Base-by-base conservation (phyloP, 148 eudicot species). In the Fagopyrum tataricum region DNA sequence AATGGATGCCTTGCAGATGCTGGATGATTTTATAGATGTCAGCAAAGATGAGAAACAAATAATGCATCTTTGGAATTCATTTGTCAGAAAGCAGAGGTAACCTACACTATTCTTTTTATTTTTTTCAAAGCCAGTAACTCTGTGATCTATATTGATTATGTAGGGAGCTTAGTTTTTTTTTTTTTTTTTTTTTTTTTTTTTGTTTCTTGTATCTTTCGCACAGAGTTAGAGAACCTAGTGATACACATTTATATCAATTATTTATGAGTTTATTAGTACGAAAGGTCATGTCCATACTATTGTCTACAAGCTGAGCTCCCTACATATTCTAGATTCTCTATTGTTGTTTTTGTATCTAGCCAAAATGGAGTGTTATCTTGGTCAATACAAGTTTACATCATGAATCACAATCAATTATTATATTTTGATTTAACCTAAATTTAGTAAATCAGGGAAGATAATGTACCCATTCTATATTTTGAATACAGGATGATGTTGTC, bases 51-150 rank as follows among this genome's bases (percentile, higher is more conserved):
- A 95, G 85, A 95, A 91, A 80, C 88, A 87, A 76, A 80, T 95
- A 78, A 92, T 95, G 99, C 97, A 91, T 92, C 92, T 95, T 14
- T 95, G 99, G 99, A 95, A 95, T 79, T 95, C 99, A 46, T 90
- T 95, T 81, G 87, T 90, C 26, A 84, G 99, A 80, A 95, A 91
- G 84, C 98, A 94, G 82, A 76, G 97, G 98, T 91, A 77, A 68
- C 75, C 52, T 55, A 76, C 71, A 20, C 44, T 64, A 47, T 62
- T 75, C 62, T 40, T 37, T 72, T 39, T 24, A 67, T 37, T 51
- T 43, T 72, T 39, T 24, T 71, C 37, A 49, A 48, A 41, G 64
- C 56, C n/a, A 12, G n/a, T 51, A 51, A 51, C 62, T 26, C 40
- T 24, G 41, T 61, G 14, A 61, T 40, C 40, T 26, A 61, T 11